Evolutionary conservation across 768 basidiomycete species (phyloP).

Genomic region (Xerocomus spinulosus): DNA sequence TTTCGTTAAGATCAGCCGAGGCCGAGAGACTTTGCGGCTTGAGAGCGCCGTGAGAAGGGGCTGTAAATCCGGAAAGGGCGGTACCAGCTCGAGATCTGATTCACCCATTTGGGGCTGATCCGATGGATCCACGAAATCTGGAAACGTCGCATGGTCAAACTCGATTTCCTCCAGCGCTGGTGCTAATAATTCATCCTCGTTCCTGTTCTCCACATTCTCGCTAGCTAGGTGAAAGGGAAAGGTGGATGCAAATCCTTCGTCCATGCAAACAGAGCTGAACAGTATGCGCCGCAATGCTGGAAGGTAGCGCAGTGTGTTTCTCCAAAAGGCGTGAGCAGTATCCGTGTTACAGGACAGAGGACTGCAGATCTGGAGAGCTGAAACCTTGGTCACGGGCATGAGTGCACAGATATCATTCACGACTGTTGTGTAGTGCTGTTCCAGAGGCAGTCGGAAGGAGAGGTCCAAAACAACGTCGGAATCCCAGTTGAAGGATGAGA

Average conservation of each 20-base stretch:
- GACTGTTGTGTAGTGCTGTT: not conserved
- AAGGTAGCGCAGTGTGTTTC: not conserved
- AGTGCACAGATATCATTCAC: not conserved
- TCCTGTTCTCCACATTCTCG: no score
- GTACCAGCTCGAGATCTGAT: not conserved
- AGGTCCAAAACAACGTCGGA: conserved; percentile 5
- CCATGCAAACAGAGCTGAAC: no score
- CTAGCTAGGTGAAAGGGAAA: no score
- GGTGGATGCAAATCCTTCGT: no score
- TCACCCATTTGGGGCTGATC: not conserved
- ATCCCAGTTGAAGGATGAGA: not conserved
- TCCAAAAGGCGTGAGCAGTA: conserved; percentile 8
- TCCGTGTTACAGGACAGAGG: no score
- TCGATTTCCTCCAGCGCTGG: no score
- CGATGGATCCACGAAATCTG: no score
- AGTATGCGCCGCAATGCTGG: not conserved
- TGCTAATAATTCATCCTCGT: no score
- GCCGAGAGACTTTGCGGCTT: not conserved
- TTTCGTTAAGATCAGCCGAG: not conserved
- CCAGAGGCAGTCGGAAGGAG: not conserved
- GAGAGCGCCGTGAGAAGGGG: not conserved
- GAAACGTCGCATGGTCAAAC: not conserved
- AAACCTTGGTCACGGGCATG: not conserved
- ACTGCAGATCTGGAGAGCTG: not conserved
- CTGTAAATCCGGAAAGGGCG: not conserved